Evolutionary conservation across 495 filamentous ascomycete species (phyloP).

Genomic region (Neurospora sp.): DNA sequence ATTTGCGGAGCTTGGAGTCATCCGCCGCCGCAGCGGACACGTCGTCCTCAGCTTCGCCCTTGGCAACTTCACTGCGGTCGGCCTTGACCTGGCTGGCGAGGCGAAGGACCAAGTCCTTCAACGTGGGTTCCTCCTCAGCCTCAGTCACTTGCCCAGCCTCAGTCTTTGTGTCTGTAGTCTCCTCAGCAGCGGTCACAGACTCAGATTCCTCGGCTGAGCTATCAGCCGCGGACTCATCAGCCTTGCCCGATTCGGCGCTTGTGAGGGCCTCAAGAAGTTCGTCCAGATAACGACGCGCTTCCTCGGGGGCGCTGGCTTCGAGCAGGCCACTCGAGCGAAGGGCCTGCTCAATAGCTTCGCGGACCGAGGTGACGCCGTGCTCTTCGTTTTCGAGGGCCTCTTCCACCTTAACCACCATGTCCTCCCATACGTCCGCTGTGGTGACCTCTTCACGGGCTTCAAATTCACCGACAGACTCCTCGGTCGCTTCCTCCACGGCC

Average conservation of each 20-base stretch:
- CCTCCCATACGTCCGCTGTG: conserved; percentile 36
- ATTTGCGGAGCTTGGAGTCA: conserved; percentile 24
- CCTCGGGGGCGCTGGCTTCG: conserved; percentile 20
- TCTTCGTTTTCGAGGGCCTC: conserved; percentile 46
- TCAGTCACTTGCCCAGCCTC: conserved; percentile 12
- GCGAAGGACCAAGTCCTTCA: conserved; percentile 21
- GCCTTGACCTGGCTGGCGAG: conserved; percentile 9
- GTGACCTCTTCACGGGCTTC: conserved; percentile 12
- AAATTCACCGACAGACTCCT: neutral
- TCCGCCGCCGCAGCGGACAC: conserved; percentile 3
- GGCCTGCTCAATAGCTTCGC: conserved; percentile 35
- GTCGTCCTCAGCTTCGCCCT: conserved; percentile 2
- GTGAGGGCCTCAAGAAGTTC: conserved; percentile 31
- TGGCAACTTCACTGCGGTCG: neutral
- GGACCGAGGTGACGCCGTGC: conserved; percentile 29
- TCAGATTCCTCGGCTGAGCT: neutral
- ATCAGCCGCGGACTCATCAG: conserved; percentile 4
- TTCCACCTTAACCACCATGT: conserved; percentile 42
- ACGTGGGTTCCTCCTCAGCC: conserved; percentile 8
- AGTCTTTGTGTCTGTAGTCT: neutral
- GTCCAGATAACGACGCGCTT: conserved; percentile 28
- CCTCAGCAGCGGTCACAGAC: neutral
- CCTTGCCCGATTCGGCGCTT: conserved; percentile 9
- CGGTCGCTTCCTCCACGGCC: conserved; percentile 1
- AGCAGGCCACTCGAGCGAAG: conserved; percentile 34